Base-by-base conservation (phyloP, 2,329 filamentous ascomycete genomes). In the Trichoderma aggressivum region DNA sequence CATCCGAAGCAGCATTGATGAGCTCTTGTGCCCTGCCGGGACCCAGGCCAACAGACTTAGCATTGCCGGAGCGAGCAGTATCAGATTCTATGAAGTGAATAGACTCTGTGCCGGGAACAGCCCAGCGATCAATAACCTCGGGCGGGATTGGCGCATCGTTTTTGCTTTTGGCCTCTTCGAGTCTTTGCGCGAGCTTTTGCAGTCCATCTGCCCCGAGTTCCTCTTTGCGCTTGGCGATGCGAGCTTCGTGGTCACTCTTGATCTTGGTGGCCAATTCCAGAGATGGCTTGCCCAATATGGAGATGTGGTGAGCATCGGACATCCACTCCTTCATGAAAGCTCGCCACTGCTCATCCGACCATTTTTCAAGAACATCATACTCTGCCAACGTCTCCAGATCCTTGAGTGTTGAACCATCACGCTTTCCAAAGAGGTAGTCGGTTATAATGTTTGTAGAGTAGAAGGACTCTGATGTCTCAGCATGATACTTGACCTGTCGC, bases 61-160 rank as follows among this genome's bases (percentile, higher is more conserved):
- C 96, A 72, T 90, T 83, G 34, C 96, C 96, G 60, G 93, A 91
- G 30, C 94, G 89, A 39, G 94, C 96, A 21, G 94, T 97, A 7
- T 88, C 90, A 0, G 94, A 96, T 74, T 94, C 88, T 76, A 98
- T 97, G 81, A 99, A 98, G 79, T 97, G 94, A 63, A 99, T 98
- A 0, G 94, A 97, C 10, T 97, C 92, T 0, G 93, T 93, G 36
- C 90, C 88, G 0, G 96, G 96, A 12, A 98, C 92, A 55, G 88
- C 85, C 85, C 97, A 97, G 68, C 89, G 85, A 72, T 94, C 91
- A 16, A 99, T 86, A n/a, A 98, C 83, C 3, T 92, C 89, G 28
- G 89, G 86, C 0, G 96, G 96, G 71, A 99, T 97, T 8, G 93
- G 90, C 76, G 90, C 88, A 74, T 98, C 93, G 77, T 98, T 99